phyloP scores from a whole-genome alignment of 768 basidiomycete species.

The Suillus sp. region DNA sequence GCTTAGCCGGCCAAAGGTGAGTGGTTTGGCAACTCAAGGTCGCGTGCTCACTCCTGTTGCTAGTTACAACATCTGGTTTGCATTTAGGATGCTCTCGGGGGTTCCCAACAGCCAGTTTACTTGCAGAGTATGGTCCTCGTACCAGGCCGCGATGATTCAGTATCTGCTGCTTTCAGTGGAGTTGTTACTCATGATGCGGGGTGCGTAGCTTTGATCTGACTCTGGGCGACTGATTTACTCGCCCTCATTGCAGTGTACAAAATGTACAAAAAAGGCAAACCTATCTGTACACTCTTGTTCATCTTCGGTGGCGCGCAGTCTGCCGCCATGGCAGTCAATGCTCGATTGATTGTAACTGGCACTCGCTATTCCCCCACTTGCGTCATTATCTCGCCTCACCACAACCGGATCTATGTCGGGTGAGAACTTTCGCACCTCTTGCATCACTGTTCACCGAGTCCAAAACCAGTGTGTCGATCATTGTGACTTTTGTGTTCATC shows the following conservation, averaged over 20 bases:
- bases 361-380: constrained; percentile 21
- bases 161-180: constrained; percentile 18
- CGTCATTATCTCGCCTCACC: constrained; percentile 16
- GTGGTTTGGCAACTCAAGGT: neutral
- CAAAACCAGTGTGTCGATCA: constrained; percentile 20
- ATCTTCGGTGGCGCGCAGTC: constrained; percentile 14
- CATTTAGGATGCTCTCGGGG: constrained; percentile 21
- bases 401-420: constrained; percentile 24
- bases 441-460: neutral
- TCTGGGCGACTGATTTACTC: neutral
- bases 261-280: constrained; percentile 17
- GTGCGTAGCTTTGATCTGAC: constrained; percentile 16
- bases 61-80: constrained; percentile 27
- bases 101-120: constrained; percentile 7
- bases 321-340: constrained; percentile 24
- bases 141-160: constrained; percentile 21
- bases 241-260: constrained; percentile 18
- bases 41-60: neutral
- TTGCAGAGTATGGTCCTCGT: constrained; percentile 23
- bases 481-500: constrained; percentile 18
- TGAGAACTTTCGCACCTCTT: neutral
- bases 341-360: constrained; percentile 14
- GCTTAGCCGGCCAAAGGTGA: constrained; percentile 24
- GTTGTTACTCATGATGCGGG: constrained; percentile 19
- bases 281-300: constrained; percentile 17